Evolutionary conservation across 2,329 filamentous ascomycete species (phyloP).

Genomic region (Sphaceloma murrayae): DNA sequence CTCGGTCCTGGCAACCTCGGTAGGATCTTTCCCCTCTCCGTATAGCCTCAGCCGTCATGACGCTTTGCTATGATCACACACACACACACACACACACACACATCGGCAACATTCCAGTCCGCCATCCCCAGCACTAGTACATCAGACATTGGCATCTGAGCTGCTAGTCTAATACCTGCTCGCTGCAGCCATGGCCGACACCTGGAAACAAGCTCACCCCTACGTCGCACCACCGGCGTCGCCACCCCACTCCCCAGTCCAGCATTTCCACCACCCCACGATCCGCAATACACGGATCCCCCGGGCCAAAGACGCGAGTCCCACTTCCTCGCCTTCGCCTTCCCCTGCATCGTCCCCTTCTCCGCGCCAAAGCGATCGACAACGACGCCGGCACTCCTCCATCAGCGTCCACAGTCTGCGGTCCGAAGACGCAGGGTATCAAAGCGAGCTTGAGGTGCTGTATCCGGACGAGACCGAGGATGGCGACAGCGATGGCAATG

Average conservation of each 20-base stretch:
- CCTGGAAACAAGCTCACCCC: background rate
- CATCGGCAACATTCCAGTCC: constrained; percentile 24
- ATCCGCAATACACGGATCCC: background rate
- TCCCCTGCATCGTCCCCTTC: constrained; percentile 12
- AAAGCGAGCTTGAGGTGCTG: constrained; percentile 36
- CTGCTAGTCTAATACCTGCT: too few relatives aligned
- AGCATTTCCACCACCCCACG: background rate
- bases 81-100: constrained; percentile 2
- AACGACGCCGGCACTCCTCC: constrained; percentile 23
- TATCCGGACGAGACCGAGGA: constrained; percentile 38
- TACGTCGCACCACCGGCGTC: background rate
- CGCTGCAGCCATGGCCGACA: background rate
- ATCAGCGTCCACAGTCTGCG: constrained; percentile 37
- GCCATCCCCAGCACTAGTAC: constrained; percentile 11
- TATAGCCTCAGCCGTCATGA: constrained; percentile 5
- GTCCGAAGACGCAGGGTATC: constrained; percentile 30
- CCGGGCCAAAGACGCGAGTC: background rate
- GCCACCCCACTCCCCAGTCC: background rate
- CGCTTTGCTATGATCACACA: background rate
- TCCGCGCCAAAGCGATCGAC: too few relatives aligned
- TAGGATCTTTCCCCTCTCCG: background rate
- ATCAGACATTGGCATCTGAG: too few relatives aligned
- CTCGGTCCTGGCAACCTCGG: background rate
- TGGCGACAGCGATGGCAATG: constrained; percentile 18
- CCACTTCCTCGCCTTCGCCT: background rate